Evolutionary conservation across 306 rosid species (phyloP), one percentile per base, ranked within the genome.

Genomic region (Urtica urens): DNA sequence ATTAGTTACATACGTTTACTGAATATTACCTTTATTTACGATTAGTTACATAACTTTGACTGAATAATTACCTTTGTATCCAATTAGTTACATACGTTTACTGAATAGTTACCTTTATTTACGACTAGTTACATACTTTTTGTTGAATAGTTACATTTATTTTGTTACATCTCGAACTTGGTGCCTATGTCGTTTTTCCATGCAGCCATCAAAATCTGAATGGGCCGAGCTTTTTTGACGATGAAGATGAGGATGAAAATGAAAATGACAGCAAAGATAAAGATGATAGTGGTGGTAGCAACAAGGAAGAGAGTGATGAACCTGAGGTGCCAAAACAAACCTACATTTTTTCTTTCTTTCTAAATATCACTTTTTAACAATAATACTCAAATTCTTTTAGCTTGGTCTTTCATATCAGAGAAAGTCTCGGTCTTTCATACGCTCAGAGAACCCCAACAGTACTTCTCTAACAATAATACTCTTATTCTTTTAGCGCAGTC

Each of bases 401-500:
- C n/a, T n/a, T n/a, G 69, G 78, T 88, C 60, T 88, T 83, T 60
- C 97, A 84, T 77, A 88, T 88, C 58, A 76, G 93, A 78, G 97
- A 94, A 52, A 88, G 92, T 66, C 95, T 88, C 37, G 97, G 97
- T 38, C 87, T 88, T 80, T 88, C 97, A 17, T 94, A 88, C 69
- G 80, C 93, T 1, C 93, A 88, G 69, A 84, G 97, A 76, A 88
- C 95, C 17, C 97, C 95, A 29, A 51, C 51, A 93, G 97, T 88
- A 5, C 21, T 14, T 6, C 6, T 23, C 13, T 16, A 14, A 20
- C 20, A 4, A 37, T 37, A n/a, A n/a, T n/a, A n/a, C 38, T 21
- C 20, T 29, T 23, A 27, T 38, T 51, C 16, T 26, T 42, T 58
- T 34, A 9, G 27, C 41, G 16, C n/a, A n/a, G 29, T 38, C 28